These are phyloP conservation scores for Misopates orontium DNA, from an alignment of 257 asterid species.

Conservation along the genomic window DNA sequence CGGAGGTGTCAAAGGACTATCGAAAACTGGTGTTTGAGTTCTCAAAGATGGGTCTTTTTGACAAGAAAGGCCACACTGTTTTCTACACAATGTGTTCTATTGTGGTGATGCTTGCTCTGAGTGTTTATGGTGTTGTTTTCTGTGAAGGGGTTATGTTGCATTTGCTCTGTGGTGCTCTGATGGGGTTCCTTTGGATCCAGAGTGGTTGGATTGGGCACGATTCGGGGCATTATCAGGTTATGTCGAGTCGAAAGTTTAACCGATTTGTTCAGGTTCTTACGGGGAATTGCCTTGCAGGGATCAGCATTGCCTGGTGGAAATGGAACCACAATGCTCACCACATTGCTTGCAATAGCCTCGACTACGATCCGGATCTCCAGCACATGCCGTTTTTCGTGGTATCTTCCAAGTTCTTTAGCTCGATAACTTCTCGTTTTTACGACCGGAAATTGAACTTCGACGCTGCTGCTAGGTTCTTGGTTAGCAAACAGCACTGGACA, in stretches of 20 bases:
- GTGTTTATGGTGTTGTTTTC: slow-evolving; percentile 67
- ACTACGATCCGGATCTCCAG: slow-evolving; percentile 85
- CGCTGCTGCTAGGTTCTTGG: slow-evolving; percentile 50
- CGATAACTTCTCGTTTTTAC: slow-evolving; percentile 63
- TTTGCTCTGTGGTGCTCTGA: slow-evolving; percentile 55
- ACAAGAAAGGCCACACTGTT: slow-evolving; percentile 57
- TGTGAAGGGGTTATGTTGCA: slow-evolving; percentile 50
- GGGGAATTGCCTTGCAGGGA: slow-evolving; percentile 78
- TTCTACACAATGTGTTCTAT: slow-evolving; percentile 39
- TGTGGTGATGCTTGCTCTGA: slow-evolving; percentile 36
- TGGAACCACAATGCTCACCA: slow-evolving; percentile 89
- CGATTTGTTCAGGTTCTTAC: slow-evolving; percentile 58
- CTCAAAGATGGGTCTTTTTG: slow-evolving; percentile 64
- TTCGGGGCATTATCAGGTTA: slow-evolving; percentile 75
- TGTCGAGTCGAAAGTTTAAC: slow-evolving; percentile 44
- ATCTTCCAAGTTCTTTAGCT: slow-evolving; percentile 63
- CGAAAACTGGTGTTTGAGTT: slow-evolving; percentile 67
- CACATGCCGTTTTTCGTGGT: slow-evolving; percentile 79
- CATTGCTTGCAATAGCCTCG: slow-evolving; percentile 85
- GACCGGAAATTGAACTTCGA: slow-evolving; percentile 56
- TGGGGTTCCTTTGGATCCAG: slow-evolving; percentile 90
- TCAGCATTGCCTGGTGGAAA: slow-evolving; percentile 92
- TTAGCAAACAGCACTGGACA: slow-evolving; percentile 76
- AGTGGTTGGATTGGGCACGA: slow-evolving; percentile 98
- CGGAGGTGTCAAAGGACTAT: slow-evolving; percentile 77